A percentile compares a stretch with the other conserved stretches of the same genome.
Evolutionary conservation across 148 eudicot species (phyloP).

Genomic region (Bassia scoparia): DNA sequence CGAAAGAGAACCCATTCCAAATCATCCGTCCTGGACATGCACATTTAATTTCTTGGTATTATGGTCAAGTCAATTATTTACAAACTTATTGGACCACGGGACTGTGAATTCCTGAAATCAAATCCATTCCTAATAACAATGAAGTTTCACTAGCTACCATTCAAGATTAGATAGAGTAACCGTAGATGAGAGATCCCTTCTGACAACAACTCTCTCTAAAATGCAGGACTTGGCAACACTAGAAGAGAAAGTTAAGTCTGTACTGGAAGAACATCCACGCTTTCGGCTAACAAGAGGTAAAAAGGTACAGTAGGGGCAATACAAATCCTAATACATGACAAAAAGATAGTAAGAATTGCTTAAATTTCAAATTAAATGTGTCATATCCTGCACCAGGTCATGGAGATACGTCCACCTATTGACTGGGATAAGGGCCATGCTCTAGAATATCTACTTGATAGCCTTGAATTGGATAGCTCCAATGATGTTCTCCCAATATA

Average conservation of each 20-base stretch:
- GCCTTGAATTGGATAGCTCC: constrained; percentile 38
- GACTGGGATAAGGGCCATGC: constrained; percentile 73
- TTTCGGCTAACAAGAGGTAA: constrained; percentile 47
- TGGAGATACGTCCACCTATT: constrained; percentile 61
- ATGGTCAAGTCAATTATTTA: no score
- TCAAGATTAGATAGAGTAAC: background rate
- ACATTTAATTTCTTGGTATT: background rate
- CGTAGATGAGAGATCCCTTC: background rate
- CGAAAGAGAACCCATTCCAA: background rate
- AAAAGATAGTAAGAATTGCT: background rate
- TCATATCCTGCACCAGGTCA: constrained; percentile 34
- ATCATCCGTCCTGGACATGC: background rate
- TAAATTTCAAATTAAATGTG: background rate
- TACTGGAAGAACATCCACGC: constrained; percentile 36
- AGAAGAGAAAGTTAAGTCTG: constrained; percentile 34
- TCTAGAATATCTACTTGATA: constrained; percentile 50
- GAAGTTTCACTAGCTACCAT: background rate
- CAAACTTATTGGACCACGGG: background rate
- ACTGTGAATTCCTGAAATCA: background rate
- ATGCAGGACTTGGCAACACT: constrained; percentile 40
- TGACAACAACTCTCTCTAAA: background rate
- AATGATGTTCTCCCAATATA: constrained; percentile 55
- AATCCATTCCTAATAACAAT: background rate
- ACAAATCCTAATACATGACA: background rate
- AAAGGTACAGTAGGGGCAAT: constrained; percentile 37